phyloP scores from a whole-genome alignment of 495 filamentous ascomycete genomes.

The Ascodesmis nigricans region DNA sequence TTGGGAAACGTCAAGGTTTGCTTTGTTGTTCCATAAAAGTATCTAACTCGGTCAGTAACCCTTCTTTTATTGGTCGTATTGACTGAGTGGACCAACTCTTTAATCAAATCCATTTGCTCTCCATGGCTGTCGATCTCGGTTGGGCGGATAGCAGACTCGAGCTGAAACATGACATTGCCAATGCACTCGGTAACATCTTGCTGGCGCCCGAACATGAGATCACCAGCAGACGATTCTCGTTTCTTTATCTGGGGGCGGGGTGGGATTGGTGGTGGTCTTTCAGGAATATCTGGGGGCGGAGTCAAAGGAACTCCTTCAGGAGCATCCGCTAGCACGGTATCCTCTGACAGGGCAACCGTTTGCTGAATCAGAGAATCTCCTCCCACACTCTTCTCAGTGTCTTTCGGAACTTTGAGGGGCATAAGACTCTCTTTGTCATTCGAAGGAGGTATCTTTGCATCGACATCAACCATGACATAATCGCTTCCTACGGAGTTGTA shows the following conservation, averaged over 20 bases:
- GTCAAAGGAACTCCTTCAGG: slow-evolving; percentile 7
- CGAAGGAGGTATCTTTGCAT: slow-evolving; percentile 6
- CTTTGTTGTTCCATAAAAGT: slow-evolving; percentile 38
- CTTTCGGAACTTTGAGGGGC: slow-evolving; percentile 16
- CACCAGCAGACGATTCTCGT: slow-evolving; percentile 22
- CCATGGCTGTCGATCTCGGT: slow-evolving; percentile 35
- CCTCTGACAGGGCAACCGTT: no score
- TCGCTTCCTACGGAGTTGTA: no score
- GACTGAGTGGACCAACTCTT: slow-evolving; percentile 27
- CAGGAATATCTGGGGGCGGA: slow-evolving; percentile 16
- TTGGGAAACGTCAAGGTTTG: slow-evolving; percentile 19
- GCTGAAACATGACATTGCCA: slow-evolving; percentile 67
- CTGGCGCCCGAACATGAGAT: slow-evolving; percentile 41
- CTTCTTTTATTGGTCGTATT: no score
- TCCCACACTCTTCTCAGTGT: no score
- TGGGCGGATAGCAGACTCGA: slow-evolving; percentile 69
- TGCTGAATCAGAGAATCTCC: no score
- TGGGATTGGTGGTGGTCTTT: slow-evolving; percentile 26
- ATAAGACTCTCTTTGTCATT: slow-evolving; percentile 29
- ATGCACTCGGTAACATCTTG: slow-evolving; percentile 95
- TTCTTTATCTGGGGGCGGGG: slow-evolving; percentile 28
- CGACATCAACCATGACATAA: slow-evolving; percentile 17
- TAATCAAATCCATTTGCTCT: slow-evolving; percentile 60
- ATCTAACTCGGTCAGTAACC: slow-evolving; percentile 16
- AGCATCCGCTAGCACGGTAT: no score